A percentile compares a stretch with the other conserved stretches of the same genome.
Conservation (phyloP, 768 basidiomycete genomes). For the Leccinum rimulosum region DNA sequence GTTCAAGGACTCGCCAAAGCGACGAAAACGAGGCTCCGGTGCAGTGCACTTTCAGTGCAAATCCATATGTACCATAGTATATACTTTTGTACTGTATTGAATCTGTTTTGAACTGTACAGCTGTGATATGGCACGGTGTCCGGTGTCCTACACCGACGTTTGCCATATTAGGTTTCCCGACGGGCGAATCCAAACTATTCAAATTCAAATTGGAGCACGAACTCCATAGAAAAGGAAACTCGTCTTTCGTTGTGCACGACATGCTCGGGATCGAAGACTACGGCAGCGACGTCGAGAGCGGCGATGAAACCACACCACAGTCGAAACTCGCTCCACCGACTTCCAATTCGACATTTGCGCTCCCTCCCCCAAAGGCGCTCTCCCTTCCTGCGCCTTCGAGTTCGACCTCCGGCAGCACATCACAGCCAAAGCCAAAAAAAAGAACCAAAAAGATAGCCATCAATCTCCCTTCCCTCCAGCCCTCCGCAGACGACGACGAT, state of each 20-base stretch:
- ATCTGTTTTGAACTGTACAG: too few species aligned
- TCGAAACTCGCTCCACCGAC: constrained; percentile 26
- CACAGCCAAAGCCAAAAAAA: constrained; percentile 43
- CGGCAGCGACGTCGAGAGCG: constrained; percentile 68
- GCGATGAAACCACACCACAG: constrained; percentile 35
- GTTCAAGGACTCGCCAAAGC: constrained; percentile 35
- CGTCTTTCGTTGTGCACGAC: constrained; percentile 2
- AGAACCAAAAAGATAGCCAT: constrained; percentile 45
- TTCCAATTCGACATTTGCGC: constrained; percentile 33
- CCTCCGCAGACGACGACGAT: constrained; percentile 40
- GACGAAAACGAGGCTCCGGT: constrained; percentile 19
- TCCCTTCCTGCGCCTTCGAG: constrained; percentile 27
- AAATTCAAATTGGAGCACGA: too few species aligned
- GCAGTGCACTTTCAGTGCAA: constrained; percentile 40
- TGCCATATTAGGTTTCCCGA: too few species aligned
- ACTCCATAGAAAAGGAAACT: neutral
- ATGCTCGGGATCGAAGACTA: constrained; percentile 81
- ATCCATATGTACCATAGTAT: constrained; percentile 33
- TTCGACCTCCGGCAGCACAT: constrained; percentile 3
- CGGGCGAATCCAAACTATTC: too few species aligned
- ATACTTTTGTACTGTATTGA: too few species aligned
- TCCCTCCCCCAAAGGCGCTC: constrained; percentile 35
- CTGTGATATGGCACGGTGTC: too few species aligned
- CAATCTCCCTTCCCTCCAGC: constrained; percentile 27
- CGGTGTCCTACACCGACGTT: too few species aligned